phyloP scores from a whole-genome alignment of 495 filamentous ascomycete genomes.

The Podospora tetraspora region DNA sequence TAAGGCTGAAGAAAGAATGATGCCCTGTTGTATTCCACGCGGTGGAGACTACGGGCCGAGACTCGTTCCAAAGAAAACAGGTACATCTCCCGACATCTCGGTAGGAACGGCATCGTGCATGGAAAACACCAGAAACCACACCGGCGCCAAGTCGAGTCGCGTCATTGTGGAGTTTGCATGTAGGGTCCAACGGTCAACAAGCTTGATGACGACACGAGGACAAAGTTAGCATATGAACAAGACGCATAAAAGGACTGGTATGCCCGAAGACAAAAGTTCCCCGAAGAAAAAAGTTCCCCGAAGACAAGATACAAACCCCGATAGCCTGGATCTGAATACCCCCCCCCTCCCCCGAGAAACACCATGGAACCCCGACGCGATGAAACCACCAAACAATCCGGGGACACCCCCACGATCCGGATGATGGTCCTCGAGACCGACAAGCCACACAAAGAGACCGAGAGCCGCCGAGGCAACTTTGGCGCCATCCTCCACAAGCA shows the following conservation, averaged over 20 bases:
- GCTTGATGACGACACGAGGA: neutral
- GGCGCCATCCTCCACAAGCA: constrained; percentile 28
- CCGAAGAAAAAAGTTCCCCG: neutral
- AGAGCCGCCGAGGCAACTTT: constrained; percentile 22
- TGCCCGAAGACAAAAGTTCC: neutral
- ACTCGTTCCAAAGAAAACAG: neutral
- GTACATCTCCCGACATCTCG: neutral
- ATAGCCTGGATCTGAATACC: neutral
- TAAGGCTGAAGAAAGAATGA: too few relatives aligned
- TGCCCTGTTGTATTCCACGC: too few relatives aligned
- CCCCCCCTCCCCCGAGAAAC: neutral
- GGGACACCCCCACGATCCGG: constrained; percentile 11
- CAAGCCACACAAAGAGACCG: constrained; percentile 24
- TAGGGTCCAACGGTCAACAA: neutral
- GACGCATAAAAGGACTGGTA: neutral
- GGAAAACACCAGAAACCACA: neutral
- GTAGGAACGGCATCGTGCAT: neutral
- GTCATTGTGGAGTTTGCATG: neutral
- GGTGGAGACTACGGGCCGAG: too few relatives aligned
- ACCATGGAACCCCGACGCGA: neutral
- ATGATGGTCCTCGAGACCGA: constrained; percentile 36
- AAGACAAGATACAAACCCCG: neutral
- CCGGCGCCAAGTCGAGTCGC: neutral
- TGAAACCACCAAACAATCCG: neutral
- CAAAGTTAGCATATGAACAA: neutral